These are phyloP conservation scores for Cryphonectria carpinicola DNA, from an alignment of 2,329 filamentous ascomycete genomes.

Conservation along the genomic window DNA sequence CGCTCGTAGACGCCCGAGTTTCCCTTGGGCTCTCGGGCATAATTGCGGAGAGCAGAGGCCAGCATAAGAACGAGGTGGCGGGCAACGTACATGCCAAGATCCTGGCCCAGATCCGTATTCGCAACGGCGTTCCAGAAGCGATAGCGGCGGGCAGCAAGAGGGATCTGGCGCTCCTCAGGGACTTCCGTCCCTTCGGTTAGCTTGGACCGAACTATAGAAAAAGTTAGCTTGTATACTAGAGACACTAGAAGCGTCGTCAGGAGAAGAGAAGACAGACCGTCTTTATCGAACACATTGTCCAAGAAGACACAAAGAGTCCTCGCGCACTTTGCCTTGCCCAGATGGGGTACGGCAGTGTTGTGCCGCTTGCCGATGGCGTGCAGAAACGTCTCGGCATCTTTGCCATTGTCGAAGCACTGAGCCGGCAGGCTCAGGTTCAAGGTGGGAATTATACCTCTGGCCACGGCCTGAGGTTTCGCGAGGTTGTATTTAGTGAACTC, in stretches of 20 bases:
- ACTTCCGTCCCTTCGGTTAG: neutral
- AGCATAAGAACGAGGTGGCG: constrained; percentile 14
- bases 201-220: neutral
- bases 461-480: neutral
- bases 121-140: constrained; percentile 6
- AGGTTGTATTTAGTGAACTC: neutral
- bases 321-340: neutral
- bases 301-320: neutral
- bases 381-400: constrained; percentile 3
- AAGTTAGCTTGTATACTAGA: neutral
- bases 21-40: neutral
- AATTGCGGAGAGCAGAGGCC: neutral
- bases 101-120: neutral
- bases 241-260: neutral
- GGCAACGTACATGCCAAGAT: neutral
- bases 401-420: constrained; percentile 2
- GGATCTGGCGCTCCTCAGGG: neutral
- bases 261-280: neutral
- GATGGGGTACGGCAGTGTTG: neutral
- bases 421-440: neutral
- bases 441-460: neutral
- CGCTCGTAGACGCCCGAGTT: neutral
- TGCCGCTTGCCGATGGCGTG: neutral
- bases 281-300: neutral
- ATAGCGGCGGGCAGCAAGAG: neutral